These are phyloP conservation scores for Leersia perrieri DNA, from an alignment of 176 grass and related monocot species.

Conservation along the genomic window DNA sequence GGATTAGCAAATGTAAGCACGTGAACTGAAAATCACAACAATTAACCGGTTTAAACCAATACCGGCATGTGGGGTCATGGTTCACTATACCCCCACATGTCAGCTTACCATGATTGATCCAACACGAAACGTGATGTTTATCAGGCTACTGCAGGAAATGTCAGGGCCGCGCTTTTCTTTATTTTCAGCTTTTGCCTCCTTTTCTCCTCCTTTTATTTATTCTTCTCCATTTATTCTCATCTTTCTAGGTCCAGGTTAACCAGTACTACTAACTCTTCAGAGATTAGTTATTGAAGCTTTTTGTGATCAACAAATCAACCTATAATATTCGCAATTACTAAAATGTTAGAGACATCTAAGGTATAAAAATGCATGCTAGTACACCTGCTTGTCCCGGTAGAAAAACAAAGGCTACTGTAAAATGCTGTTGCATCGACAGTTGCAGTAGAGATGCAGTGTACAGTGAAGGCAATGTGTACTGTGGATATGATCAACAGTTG, in stretches of 20 bases:
- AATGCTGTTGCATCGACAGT: neutral
- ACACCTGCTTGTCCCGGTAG: neutral
- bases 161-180: slow-evolving; percentile 34
- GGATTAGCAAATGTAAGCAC: too few species aligned
- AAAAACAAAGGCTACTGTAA: neutral
- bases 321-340: neutral
- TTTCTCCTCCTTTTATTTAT: neutral
- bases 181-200: slow-evolving; percentile 23
- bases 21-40: too few species aligned
- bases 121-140: slow-evolving; percentile 38
- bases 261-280: neutral
- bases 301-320: neutral
- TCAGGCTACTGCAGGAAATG: slow-evolving; percentile 37
- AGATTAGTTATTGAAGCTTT: neutral
- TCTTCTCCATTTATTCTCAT: neutral
- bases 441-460: neutral
- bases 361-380: neutral
- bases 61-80: neutral
- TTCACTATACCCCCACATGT: neutral
- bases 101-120: slow-evolving; percentile 34
- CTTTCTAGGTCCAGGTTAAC: neutral
- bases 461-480: neutral
- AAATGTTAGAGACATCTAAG: neutral
- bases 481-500: slow-evolving; percentile 15
- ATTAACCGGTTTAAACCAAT: neutral